phyloP scores from a whole-genome alignment of 108 stramenopile genomes.

The Chaetoceros muelleri region DNA sequence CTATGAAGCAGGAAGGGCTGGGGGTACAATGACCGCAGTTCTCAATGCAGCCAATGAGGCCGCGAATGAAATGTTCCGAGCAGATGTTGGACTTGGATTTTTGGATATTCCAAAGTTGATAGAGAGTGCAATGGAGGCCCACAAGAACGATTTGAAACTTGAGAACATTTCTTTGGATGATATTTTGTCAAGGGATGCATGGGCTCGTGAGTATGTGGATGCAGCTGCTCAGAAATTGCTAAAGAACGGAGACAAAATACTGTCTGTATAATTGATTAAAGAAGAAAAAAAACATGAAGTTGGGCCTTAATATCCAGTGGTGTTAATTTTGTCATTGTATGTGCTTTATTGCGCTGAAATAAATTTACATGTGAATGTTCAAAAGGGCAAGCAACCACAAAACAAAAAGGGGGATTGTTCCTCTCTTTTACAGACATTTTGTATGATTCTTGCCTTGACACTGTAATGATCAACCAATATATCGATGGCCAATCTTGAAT shows the following conservation, averaged over 20 bases:
- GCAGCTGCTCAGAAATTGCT: conserved; percentile 40
- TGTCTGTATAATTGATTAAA: conserved; percentile 1
- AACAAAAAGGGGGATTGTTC: too few species aligned
- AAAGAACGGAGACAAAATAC: background rate
- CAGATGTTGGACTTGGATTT: conserved; percentile 80
- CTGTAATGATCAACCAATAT: too few species aligned
- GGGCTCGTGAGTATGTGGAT: conserved; percentile 77
- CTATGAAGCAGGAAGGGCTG: conserved; percentile 85
- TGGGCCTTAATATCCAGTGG: too few species aligned
- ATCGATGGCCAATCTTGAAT: too few species aligned
- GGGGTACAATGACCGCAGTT: conserved; percentile 95
- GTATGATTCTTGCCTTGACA: too few species aligned
- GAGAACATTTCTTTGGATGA: conserved; percentile 80
- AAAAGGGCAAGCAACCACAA: too few species aligned
- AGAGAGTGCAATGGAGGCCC: conserved; percentile 90
- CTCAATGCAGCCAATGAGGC: conserved; percentile 95
- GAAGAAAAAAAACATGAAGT: too few species aligned
- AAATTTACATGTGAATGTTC: too few species aligned
- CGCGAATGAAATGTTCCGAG: conserved; percentile 92
- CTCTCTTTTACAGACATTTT: too few species aligned
- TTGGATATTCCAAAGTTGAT: conserved; percentile 88
- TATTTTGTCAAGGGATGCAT: conserved; percentile 84
- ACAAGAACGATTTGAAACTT: conserved; percentile 81
- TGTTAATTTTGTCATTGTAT: too few species aligned
- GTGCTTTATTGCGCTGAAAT: too few species aligned